These are phyloP conservation scores for Zea mays DNA, from an alignment of 176 grass and related monocot species.

Conservation along the genomic window Zm-B73-REFERENCE-NAM-5.0 NC_050100.1:129043501-129044000, in stretches of 20 bases:
- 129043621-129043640: background rate
- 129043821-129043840: too few relatives aligned
- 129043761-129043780: constrained; percentile 2
- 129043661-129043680: background rate
- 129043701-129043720: constrained; percentile 20
- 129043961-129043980: too few relatives aligned
- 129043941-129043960: too few relatives aligned
- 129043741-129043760: constrained; percentile 35
- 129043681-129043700: constrained; percentile 30
- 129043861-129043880: too few relatives aligned
- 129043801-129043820: too few relatives aligned
- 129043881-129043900: too few relatives aligned
- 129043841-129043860: too few relatives aligned
- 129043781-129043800: constrained; percentile 33
- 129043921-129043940: too few relatives aligned
- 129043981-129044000: too few relatives aligned
- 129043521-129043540: constrained; percentile 83
- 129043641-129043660: background rate
- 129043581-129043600: background rate
- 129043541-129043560: constrained; percentile 38
- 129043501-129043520: constrained; percentile 69
- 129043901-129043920: too few relatives aligned
- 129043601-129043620: constrained; percentile 10
- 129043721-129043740: background rate
- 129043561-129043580: constrained; percentile 17